Percentiles rank a stretch among this genome's conserved stretches.
These are phyloP conservation scores for Ploettnerulaceae sp. DNA, from an alignment of 2,329 filamentous ascomycete species.

Conservation along the genomic window DNA sequence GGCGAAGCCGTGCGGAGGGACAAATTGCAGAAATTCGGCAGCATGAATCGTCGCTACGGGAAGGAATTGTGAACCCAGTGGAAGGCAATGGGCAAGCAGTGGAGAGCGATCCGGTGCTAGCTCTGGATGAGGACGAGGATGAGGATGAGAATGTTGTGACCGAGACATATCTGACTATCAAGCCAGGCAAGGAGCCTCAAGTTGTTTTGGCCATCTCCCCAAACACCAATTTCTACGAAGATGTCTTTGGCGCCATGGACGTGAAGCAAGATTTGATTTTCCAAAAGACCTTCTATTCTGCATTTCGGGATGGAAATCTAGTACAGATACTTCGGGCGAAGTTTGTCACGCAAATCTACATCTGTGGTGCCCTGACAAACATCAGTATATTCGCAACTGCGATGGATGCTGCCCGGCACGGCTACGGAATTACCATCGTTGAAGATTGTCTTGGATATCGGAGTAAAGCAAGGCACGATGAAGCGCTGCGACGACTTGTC, in stretches of 20 bases:
- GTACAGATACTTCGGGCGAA: constrained; percentile 75
- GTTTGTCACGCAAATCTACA: constrained; percentile 82
- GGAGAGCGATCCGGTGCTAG: constrained; percentile 7
- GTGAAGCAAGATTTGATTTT: constrained; percentile 44
- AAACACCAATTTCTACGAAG: constrained; percentile 43
- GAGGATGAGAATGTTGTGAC: constrained; percentile 14
- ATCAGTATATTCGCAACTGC: constrained; percentile 88
- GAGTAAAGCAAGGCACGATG: constrained; percentile 57
- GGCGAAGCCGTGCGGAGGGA: constrained; percentile 6
- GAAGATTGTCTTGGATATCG: constrained; percentile 87
- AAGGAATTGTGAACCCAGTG: constrained; percentile 16
- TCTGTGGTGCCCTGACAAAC: constrained; percentile 84
- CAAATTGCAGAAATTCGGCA: neutral
- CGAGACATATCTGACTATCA: constrained; percentile 30
- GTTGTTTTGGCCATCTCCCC: constrained; percentile 43
- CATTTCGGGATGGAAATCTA: constrained; percentile 70
- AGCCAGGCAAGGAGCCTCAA: constrained; percentile 27
- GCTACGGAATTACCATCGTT: constrained; percentile 78
- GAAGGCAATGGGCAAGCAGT: constrained; percentile 10
- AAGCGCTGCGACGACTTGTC: constrained; percentile 30
- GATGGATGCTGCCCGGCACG: constrained; percentile 82
- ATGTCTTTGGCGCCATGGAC: constrained; percentile 42
- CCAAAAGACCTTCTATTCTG: constrained; percentile 79
- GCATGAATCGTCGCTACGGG: constrained; percentile 14
- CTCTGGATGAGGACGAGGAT: constrained; percentile 17